Evolutionary conservation across 192 early-diverging fungal genomes (phyloP), one percentile per base, ranked within the genome.

Genomic region (Mortierella hygrophila): DNA sequence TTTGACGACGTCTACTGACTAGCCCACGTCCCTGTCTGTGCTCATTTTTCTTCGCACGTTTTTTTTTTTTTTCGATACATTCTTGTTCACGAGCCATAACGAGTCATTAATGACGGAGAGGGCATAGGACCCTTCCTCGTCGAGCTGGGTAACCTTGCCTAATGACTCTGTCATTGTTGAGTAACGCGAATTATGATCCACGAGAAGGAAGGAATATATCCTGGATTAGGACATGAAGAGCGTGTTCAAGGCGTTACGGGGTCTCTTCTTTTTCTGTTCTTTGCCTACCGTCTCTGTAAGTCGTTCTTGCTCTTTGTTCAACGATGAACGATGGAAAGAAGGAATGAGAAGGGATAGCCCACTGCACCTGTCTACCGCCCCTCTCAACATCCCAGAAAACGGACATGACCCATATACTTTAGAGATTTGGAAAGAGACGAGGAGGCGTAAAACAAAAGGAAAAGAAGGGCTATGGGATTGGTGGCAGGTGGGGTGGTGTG

Each of bases 11-110:
- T 65, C 26, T 26, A 32, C 3, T 65, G 26, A 13, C 60, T 52
- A 6, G 18, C 15, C 18, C 18, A 52, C 4, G 16, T 65, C 26
- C 60, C 13, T 29, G 60, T 65, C 60, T 65, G 60, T 65, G 60
- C 60, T 65, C 60, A 65, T 65, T 65, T 65, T 65, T 55, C n/a
- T 32, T 52, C 3, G 60, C 60, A 65, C 60, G 57, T 63, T 29
- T 0, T 65, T 65, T 63, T 29, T 0, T 65, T 65, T 65, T 65
- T 65, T 26, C 1, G 13, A 32, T 65, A 3, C 26, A 65, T 65
- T 65, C 60, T 32, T 65, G 26, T 11, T 65, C 60, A 5, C 11
- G 60, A 32, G 9, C 60, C 60, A 65, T 10, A 65, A 65, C n/a
- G 29, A 65, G 60, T 65, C 60, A 65, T 65, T 15, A 10, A 32